A percentile compares a stretch with the other conserved stretches of the same genome.
phyloP scores from a whole-genome alignment of 306 rosid species.

The Lotus japonicus region DNA sequence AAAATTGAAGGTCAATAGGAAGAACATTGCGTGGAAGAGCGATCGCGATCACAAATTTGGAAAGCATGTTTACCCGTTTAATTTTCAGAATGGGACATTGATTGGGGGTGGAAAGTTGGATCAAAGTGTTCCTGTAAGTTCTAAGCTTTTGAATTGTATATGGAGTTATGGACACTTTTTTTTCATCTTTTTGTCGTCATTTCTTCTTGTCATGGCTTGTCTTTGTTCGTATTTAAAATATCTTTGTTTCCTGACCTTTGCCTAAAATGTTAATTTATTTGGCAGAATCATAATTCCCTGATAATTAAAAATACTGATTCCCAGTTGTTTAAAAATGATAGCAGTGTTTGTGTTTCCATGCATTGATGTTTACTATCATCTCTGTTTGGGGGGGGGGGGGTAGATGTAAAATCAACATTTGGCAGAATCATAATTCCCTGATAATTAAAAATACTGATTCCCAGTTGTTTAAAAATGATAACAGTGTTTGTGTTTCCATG shows the following conservation, averaged over 20 bases:
- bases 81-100: conserved; percentile 90
- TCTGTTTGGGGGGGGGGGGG: too few species aligned
- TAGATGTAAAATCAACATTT: not conserved
- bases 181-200: not conserved
- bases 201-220: not conserved
- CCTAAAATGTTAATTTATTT: not conserved
- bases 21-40: conserved; percentile 93
- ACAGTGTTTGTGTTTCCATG: not conserved
- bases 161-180: too few species aligned
- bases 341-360: not conserved
- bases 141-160: conserved; percentile 11
- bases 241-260: not conserved
- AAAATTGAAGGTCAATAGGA: conserved; percentile 65
- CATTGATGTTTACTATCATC: not conserved
- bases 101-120: conserved; percentile 79
- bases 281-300: not conserved
- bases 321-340: not conserved
- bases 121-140: conserved; percentile 73
- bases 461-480: not conserved
- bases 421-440: not conserved
- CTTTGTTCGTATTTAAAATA: not conserved
- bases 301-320: not conserved
- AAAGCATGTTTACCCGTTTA: conserved; percentile 79
- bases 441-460: not conserved
- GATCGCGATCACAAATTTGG: conserved; percentile 88